Evolutionary conservation across 2,329 filamentous ascomycete genomes (phyloP), one percentile per base, ranked within the genome.

Genomic region (Xylariaceae sp.): DNA sequence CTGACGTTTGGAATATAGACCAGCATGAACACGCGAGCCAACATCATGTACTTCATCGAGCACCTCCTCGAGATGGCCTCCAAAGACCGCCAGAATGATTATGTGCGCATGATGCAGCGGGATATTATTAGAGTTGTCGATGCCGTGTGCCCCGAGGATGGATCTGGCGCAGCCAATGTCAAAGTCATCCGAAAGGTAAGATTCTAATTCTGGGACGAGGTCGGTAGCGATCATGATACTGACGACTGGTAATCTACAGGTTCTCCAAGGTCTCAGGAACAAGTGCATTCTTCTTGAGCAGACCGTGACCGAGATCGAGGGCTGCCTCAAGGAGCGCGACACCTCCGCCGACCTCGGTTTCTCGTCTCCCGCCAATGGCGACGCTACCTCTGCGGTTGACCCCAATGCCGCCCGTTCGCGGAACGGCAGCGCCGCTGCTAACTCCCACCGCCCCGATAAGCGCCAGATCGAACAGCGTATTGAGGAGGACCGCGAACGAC

Each of bases 21-120:
- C 65, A 93, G 90, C 64, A 96, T 99, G 89, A 99, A 99, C 75
- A 96, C 89, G 49, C 84, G 93, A 58, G 96, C 95, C 56, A 99
- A 99, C 72, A 98, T 99, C 73, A 96, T 99, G 89, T 99, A 96
- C 76, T 99, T 99, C 75, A 89, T 99, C 70, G 93, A 98, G 70
- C 89, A 93, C 65, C 90, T 99, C 65, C 90, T 96, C 71, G 93
- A 98, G 71, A 82, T 91, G 75, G 90, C 91, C 20, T 82, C 85
- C 60, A 89, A 87, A 63, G 90, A 91, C 63, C 84, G 86, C 61
- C 87, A 95, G 65, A 77, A 83, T 50, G 88, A 91, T 60, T 99
- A 96, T 70, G 87, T 97, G 23, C 86, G 89, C 49, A 97, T 98
- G 91, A 90, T 99, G 76, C 90, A 96, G 74, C 83, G 93, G 45